Conservation (phyloP, 1,139 yeast species). For the Magnusiomyces suaveolens region DNA sequence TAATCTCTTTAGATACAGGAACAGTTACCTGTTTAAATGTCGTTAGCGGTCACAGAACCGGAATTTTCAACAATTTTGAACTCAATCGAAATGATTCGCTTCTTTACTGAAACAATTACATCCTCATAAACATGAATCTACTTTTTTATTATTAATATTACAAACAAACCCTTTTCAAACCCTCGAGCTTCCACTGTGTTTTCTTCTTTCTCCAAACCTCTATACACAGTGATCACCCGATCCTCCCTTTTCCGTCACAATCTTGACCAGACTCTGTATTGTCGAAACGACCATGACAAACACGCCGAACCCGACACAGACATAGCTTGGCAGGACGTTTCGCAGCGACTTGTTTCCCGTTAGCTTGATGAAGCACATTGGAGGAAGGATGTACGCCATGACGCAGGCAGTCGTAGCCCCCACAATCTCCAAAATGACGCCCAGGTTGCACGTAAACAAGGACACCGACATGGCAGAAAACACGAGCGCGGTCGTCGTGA, state of each 20-base stretch:
- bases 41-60: too few species aligned
- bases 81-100: too few species aligned
- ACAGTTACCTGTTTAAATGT: too few species aligned
- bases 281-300: conserved; percentile 72
- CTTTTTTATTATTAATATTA: too few species aligned
- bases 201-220: too few species aligned
- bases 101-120: too few species aligned
- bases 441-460: conserved; percentile 74
- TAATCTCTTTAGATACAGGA: too few species aligned
- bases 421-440: conserved; percentile 76
- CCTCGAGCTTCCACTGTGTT: too few species aligned
- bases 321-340: conserved; percentile 46
- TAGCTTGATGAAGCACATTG: conserved; percentile 65
- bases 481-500: conserved; percentile 60
- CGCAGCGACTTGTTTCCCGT: conserved; percentile 40
- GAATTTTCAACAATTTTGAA: too few species aligned
- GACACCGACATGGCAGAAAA: conserved; percentile 67
- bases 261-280: conserved; percentile 52
- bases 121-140: too few species aligned
- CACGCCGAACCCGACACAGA: conserved; percentile 63
- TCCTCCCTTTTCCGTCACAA: conserved; percentile 37
- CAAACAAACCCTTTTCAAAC: too few species aligned
- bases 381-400: conserved; percentile 89
- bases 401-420: conserved; percentile 91
- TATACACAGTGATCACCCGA: conserved; percentile 10